These are phyloP conservation scores for Mariannaea elegans DNA, from an alignment of 2,329 filamentous ascomycete genomes.

Conservation along the genomic window DNA sequence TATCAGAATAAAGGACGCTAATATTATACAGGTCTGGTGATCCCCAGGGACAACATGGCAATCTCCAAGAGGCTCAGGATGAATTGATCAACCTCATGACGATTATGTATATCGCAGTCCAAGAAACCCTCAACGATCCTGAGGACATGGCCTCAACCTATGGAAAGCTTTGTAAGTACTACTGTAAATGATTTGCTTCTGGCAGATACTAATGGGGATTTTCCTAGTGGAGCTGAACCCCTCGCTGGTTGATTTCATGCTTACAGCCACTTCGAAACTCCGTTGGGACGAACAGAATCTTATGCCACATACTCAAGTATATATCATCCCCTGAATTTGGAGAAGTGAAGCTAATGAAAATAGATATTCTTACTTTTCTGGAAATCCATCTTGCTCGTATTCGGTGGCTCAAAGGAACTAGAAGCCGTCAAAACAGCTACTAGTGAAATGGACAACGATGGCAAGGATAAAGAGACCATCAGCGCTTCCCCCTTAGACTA, in stretches of 20 bases:
- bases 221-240: constrained; percentile 66
- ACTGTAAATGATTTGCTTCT: not conserved
- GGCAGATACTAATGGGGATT: constrained; percentile 30
- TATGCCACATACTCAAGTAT: constrained; percentile 71
- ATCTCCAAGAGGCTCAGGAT: constrained; percentile 63
- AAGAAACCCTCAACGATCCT: constrained; percentile 63
- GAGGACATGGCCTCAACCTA: constrained; percentile 57
- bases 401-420: constrained; percentile 81
- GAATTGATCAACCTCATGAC: constrained; percentile 71
- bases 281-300: constrained; percentile 76
- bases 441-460: constrained; percentile 65
- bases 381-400: constrained; percentile 88
- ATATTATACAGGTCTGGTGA: constrained; percentile 57
- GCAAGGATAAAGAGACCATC: constrained; percentile 78
- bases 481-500: constrained; percentile 96
- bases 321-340: not conserved
- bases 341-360: not conserved
- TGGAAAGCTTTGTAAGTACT: constrained; percentile 58
- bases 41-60: constrained; percentile 47
- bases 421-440: constrained; percentile 78
- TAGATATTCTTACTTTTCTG: constrained; percentile 85
- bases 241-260: constrained; percentile 75
- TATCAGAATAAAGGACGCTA: constrained; percentile 10
- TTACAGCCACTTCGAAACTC: constrained; percentile 73
- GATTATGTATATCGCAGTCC: constrained; percentile 68